These are phyloP conservation scores for Mycena pura DNA, from an alignment of 768 basidiomycete genomes.

Conservation along the genomic window DNA sequence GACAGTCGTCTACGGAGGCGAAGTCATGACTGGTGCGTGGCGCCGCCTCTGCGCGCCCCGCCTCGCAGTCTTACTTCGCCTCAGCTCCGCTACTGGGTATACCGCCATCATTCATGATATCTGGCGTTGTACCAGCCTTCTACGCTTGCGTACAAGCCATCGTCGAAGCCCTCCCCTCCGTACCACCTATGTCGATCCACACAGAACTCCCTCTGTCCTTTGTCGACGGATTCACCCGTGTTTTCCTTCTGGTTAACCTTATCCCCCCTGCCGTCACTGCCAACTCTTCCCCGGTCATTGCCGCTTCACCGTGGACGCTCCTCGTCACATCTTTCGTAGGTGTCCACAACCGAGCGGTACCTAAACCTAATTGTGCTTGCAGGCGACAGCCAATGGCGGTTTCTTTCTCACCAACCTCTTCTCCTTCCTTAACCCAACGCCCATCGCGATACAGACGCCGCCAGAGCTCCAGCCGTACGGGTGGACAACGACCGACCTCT, in stretches of 20 bases:
- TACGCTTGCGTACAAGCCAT: slow-evolving; percentile 67
- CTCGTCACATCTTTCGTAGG: slow-evolving; percentile 75
- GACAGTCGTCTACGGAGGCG: slow-evolving; percentile 81
- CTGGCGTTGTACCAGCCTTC: slow-evolving; percentile 67
- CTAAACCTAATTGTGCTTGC: not conserved
- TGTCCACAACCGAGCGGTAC: slow-evolving; percentile 15
- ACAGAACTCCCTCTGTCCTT: slow-evolving; percentile 77
- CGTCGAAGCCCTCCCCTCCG: slow-evolving; percentile 63
- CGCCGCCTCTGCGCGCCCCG: slow-evolving; percentile 3
- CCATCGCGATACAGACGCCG: slow-evolving; percentile 74
- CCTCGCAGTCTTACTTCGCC: slow-evolving; percentile 10
- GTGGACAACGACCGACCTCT: slow-evolving; percentile 86
- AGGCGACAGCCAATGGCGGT: slow-evolving; percentile 80
- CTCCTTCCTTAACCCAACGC: slow-evolving; percentile 76
- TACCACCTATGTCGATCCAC: slow-evolving; percentile 56
- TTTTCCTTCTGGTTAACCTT: slow-evolving; percentile 78
- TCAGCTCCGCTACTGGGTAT: slow-evolving; percentile 68
- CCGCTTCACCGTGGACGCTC: slow-evolving; percentile 78
- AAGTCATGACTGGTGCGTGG: slow-evolving; percentile 66
- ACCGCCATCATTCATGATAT: slow-evolving; percentile 83
- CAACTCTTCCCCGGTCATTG: slow-evolving; percentile 55
- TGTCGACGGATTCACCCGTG: slow-evolving; percentile 81
- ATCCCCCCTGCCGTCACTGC: slow-evolving; percentile 72
- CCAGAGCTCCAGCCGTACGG: slow-evolving; percentile 82
- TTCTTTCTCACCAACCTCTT: slow-evolving; percentile 81